Base-by-base conservation (phyloP, 306 rosid species). In the Ormosia emarginata region DNA sequence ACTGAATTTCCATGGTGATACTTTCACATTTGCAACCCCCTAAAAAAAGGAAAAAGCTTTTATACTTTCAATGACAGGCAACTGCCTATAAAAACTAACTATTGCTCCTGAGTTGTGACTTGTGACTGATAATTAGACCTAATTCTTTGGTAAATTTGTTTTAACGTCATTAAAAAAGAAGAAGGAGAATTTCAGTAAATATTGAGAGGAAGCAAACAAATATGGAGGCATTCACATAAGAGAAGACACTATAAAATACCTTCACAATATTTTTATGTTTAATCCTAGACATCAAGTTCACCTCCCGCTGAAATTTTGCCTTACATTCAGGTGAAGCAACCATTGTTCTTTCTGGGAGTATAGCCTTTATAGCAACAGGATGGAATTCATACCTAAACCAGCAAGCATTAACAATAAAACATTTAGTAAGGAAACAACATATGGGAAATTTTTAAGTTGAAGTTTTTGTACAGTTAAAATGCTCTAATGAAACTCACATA, bases 301-400 rank as follows among this genome's bases (percentile, higher is more conserved):
- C 88, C 85, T 90, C 93, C 75, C 91, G 79, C 76, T 85, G 88
- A 67, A 90, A 87, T 49, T 29, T 86, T 44, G 84, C 89, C 82
- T 79, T 82, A 13, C 50, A 55, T 29, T 81, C 87, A 39, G 64
- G 49, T 59, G 82, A 66, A 40, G 78, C 80, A 6, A 62, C 67
- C 15, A 74, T 63, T 39, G 84, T 59, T 75, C 55, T 77, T 33
- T 17, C 17, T 56, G 88, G 85, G 62, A 55, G 81, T 36, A 90
- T 59, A 40, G 85, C 39, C 83, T 90, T 90, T 14, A 90, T 80
- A 33, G 91, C 91, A 43, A 87, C 88, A 41, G 76, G 89, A 50
- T 36, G 72, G 40, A 41, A 71, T 9, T 84, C 36, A 69, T 79
- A 90, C 90, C 93, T 90, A 32, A 49, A 71, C 17, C 61, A 62